These are phyloP conservation scores for Oryza meridionalis DNA, from an alignment of 176 grass and related monocot genomes.

Conservation along the genomic window DNA sequence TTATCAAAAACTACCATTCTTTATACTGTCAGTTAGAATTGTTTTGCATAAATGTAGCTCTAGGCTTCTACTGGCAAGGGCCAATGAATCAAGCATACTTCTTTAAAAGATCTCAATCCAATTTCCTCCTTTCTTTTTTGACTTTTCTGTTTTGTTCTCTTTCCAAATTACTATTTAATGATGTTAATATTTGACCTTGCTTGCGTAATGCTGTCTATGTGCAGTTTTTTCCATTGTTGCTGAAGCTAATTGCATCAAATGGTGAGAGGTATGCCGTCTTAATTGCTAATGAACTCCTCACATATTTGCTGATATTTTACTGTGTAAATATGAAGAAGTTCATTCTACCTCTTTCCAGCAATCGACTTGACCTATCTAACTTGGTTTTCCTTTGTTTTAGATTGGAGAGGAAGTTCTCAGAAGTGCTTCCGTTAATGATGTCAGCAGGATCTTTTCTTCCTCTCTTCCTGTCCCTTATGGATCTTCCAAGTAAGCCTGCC, in stretches of 20 bases:
- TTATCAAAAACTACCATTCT: neutral
- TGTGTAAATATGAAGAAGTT: constrained; percentile 1
- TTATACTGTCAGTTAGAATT: neutral
- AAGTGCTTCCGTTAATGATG: constrained; percentile 91
- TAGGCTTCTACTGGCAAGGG: constrained; percentile 10
- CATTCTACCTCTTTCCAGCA: neutral
- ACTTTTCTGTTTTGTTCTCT: neutral
- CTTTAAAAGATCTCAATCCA: constrained; percentile 28
- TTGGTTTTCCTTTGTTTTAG: constrained; percentile 50
- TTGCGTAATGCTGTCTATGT: constrained; percentile 37
- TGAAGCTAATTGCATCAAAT: constrained; percentile 95
- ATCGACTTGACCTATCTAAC: constrained; percentile 22
- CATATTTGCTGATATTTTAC: constrained; percentile 7
- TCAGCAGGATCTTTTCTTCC: constrained; percentile 94
- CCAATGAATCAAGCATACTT: neutral
- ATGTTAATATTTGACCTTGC: constrained; percentile 32
- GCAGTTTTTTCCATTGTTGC: constrained; percentile 89
- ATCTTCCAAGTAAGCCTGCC: constrained; percentile 75
- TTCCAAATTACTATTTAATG: constrained; percentile 9
- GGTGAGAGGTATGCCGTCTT: constrained; percentile 71
- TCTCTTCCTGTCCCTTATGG: constrained; percentile 82
- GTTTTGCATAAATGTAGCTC: neutral
- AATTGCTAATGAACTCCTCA: constrained; percentile 14
- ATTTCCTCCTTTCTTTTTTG: constrained; percentile 16
- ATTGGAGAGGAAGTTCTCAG: constrained; percentile 74